phyloP scores from a whole-genome alignment of 2,329 filamentous ascomycete species.

The Apiospora koreana region DNA sequence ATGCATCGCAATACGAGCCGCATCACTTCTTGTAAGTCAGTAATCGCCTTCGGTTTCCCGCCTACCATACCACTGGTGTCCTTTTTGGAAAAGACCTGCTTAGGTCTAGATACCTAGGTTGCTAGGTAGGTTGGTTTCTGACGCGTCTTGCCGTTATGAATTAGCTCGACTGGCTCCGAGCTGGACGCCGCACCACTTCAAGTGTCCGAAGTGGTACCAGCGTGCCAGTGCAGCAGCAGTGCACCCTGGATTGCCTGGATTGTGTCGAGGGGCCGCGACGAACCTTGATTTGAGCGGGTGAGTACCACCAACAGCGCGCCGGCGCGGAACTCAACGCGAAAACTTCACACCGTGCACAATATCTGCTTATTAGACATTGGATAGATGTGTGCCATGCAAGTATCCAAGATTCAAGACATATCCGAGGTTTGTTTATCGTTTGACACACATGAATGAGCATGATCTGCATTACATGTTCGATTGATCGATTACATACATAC shows the following conservation, averaged over 20 bases:
- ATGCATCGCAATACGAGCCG: not conserved
- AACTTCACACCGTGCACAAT: not conserved
- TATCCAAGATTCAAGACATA: not conserved
- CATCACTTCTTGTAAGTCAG: not conserved
- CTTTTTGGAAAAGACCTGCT: not conserved
- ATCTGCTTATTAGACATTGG: not conserved
- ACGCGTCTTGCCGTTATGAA: not conserved
- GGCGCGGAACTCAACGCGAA: not conserved
- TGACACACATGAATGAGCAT: not conserved
- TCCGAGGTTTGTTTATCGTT: not conserved
- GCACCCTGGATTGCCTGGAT: constrained; percentile 1
- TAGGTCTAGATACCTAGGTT: not conserved
- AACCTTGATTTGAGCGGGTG: not conserved
- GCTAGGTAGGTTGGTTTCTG: not conserved
- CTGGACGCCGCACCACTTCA: not conserved
- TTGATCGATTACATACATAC: constrained; percentile 2
- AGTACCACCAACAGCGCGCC: not conserved
- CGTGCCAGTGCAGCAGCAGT: too few relatives aligned
- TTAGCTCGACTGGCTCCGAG: not conserved
- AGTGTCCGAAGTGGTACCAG: not conserved
- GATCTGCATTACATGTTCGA: not conserved
- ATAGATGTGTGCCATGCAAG: not conserved
- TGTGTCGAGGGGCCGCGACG: not conserved
- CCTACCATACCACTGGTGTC: not conserved
- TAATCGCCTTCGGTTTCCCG: not conserved